Evolutionary conservation across 306 rosid genomes (phyloP).

Genomic region (Senna tora): DNA sequence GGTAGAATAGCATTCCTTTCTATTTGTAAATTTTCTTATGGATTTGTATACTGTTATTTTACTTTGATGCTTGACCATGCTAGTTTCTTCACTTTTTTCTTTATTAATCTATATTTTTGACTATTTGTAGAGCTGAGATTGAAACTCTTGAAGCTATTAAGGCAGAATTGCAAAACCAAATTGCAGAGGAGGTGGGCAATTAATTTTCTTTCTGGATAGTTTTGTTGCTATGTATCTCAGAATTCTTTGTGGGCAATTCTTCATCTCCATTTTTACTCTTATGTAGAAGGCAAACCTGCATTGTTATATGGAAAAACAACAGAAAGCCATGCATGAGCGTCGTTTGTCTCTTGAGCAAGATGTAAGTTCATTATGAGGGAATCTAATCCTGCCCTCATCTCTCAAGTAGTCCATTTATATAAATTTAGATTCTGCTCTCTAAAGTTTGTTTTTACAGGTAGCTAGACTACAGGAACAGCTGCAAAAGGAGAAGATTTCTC

Average conservation of each 20-base stretch:
- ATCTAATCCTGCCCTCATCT: constrained; percentile 3
- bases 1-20: constrained; percentile 6
- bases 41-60: constrained; percentile 4
- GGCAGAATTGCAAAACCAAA: constrained; percentile 61
- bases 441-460: constrained; percentile 53
- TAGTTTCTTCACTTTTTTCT: constrained; percentile 29
- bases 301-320: constrained; percentile 53
- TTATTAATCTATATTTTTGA: constrained; percentile 40
- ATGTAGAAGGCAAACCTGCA: constrained; percentile 67
- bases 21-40: not conserved
- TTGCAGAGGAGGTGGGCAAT: constrained; percentile 62
- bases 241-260: constrained; percentile 36
- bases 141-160: constrained; percentile 71
- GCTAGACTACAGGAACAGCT: constrained; percentile 75
- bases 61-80: constrained; percentile 22
- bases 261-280: constrained; percentile 21
- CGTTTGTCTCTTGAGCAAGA: constrained; percentile 84
- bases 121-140: constrained; percentile 63
- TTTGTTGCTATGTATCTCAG: constrained; percentile 10
- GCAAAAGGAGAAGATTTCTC: constrained; percentile 67
- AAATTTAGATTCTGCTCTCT: constrained; percentile 30
- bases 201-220: constrained; percentile 36
- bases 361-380: constrained; percentile 51
- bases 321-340: constrained; percentile 66
- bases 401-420: constrained; percentile 24